phyloP scores from a whole-genome alignment of 2,329 filamentous ascomycete genomes.

The Ambrosiella cleistominuta region DNA sequence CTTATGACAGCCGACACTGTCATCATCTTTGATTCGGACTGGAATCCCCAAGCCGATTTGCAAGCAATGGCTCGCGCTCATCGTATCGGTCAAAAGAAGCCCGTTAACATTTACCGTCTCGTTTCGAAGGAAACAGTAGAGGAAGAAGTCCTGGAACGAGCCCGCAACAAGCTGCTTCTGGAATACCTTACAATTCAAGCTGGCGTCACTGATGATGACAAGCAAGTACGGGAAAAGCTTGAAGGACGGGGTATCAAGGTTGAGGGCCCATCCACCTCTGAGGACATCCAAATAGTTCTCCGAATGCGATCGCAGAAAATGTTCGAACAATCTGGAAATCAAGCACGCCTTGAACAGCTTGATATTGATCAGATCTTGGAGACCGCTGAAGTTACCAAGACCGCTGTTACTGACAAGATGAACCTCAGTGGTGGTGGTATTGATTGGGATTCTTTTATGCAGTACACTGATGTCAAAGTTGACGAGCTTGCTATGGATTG shows the following conservation, averaged over 20 bases:
- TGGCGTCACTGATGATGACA: conserved; percentile 88
- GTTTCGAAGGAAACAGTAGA: conserved; percentile 98
- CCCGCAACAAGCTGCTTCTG: conserved; percentile 89
- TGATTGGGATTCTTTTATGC: conserved; percentile 83
- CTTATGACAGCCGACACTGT: conserved; percentile 98
- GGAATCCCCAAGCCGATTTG: conserved; percentile 95
- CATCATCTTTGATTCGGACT: conserved; percentile 93
- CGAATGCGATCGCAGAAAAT: conserved; percentile 98
- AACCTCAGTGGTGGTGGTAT: conserved; percentile 74
- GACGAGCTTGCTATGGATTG: conserved; percentile 66
- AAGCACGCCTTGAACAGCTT: conserved; percentile 88
- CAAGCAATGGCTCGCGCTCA: conserved; percentile 98
- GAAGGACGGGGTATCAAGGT: conserved; percentile 58
- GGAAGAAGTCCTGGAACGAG: conserved; percentile 89
- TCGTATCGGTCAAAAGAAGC: conserved; percentile 89
- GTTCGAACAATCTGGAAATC: conserved; percentile 94
- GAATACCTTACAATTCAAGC: conserved; percentile 96
- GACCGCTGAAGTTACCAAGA: conserved; percentile 93
- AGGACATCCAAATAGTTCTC: conserved; percentile 89
- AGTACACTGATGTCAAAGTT: conserved; percentile 95
- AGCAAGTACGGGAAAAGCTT: conserved; percentile 57
- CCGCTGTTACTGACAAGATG: conserved; percentile 84
- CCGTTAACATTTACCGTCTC: conserved; percentile 88
- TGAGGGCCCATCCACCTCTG: conserved; percentile 73
- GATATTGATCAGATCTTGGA: conserved; percentile 95